phyloP scores from a whole-genome alignment of 2,329 filamentous ascomycete genomes.

The Monosporascus ibericus region DNA sequence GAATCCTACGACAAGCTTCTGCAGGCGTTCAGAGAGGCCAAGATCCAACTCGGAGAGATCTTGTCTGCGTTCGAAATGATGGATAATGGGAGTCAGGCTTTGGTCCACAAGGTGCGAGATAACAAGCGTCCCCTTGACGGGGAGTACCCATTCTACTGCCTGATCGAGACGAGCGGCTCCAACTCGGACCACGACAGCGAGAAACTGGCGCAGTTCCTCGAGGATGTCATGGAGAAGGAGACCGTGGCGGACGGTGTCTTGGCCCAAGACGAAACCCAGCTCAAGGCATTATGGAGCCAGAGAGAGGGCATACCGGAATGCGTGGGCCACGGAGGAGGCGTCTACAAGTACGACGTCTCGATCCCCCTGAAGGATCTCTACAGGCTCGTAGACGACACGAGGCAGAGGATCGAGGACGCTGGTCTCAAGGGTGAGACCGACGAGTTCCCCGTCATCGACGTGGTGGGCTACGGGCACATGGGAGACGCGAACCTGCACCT shows the following conservation, averaged over 20 bases:
- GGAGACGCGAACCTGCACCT: slow-evolving; percentile 93
- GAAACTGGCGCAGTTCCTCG: slow-evolving; percentile 85
- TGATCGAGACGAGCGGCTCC: slow-evolving; percentile 93
- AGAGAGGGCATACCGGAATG: slow-evolving; percentile 90
- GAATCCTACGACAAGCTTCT: slow-evolving; percentile 88
- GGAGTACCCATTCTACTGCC: slow-evolving; percentile 88
- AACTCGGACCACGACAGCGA: slow-evolving; percentile 89
- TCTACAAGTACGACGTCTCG: slow-evolving; percentile 98
- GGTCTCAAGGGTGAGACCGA: slow-evolving; percentile 74
- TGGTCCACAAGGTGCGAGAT: slow-evolving; percentile 69
- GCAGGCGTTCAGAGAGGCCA: slow-evolving; percentile 80
- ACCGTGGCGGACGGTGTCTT: slow-evolving; percentile 86
- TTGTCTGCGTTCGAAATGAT: slow-evolving; percentile 97
- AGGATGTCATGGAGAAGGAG: slow-evolving; percentile 82
- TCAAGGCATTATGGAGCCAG: slow-evolving; percentile 80
- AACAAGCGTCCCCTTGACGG: slow-evolving; percentile 76
- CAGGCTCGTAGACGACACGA: slow-evolving; percentile 78
- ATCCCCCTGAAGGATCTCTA: slow-evolving; percentile 88
- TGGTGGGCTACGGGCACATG: slow-evolving; percentile 98
- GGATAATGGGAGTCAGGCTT: slow-evolving; percentile 75
- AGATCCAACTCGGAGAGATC: slow-evolving; percentile 86
- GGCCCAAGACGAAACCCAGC: slow-evolving; percentile 89
- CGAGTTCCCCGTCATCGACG: slow-evolving; percentile 73
- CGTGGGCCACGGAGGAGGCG: slow-evolving; percentile 83
- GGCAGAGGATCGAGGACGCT: slow-evolving; percentile 62